Percentiles rank a stretch among this genome's conserved stretches.
These are phyloP conservation scores for Zanthoxylum bungeanum DNA, from an alignment of 345 rosid species.

Conservation along the genomic window DNA sequence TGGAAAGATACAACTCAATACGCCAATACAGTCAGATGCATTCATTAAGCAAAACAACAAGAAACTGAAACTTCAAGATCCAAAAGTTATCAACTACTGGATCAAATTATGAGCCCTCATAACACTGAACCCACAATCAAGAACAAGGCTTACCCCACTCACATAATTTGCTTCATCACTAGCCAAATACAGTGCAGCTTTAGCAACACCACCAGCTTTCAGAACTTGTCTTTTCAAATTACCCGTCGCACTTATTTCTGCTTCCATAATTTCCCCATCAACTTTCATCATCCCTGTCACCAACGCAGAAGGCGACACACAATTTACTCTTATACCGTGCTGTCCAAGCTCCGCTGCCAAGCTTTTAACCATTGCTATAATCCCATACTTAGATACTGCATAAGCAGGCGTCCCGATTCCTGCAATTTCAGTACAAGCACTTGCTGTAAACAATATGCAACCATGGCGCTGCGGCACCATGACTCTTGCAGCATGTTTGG, in stretches of 20 bases:
- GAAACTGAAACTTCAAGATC: neutral
- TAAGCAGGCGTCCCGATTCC: too few relatives aligned
- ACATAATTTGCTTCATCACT: too few relatives aligned
- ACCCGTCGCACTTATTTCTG: neutral
- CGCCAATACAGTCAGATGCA: neutral
- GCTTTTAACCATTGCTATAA: too few relatives aligned
- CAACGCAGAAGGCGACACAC: neutral
- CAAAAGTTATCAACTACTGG: too few relatives aligned
- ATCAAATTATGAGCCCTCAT: too few relatives aligned
- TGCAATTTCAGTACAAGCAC: neutral
- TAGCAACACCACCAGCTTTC: neutral
- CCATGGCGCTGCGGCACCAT: neutral
- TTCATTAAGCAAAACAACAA: neutral
- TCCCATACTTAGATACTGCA: too few relatives aligned
- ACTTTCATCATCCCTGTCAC: neutral
- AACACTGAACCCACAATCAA: neutral
- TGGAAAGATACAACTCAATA: too few relatives aligned
- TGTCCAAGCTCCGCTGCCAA: neutral
- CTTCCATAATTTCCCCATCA: neutral
- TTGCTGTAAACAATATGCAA: neutral
- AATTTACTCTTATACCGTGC: neutral
- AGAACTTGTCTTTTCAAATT: neutral
- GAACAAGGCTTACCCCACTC: neutral
- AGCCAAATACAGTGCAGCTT: neutral
- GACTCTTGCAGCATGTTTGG: neutral